These are phyloP conservation scores for Echria macrotheca DNA, from an alignment of 495 filamentous ascomycete species.

Conservation along the genomic window DNA sequence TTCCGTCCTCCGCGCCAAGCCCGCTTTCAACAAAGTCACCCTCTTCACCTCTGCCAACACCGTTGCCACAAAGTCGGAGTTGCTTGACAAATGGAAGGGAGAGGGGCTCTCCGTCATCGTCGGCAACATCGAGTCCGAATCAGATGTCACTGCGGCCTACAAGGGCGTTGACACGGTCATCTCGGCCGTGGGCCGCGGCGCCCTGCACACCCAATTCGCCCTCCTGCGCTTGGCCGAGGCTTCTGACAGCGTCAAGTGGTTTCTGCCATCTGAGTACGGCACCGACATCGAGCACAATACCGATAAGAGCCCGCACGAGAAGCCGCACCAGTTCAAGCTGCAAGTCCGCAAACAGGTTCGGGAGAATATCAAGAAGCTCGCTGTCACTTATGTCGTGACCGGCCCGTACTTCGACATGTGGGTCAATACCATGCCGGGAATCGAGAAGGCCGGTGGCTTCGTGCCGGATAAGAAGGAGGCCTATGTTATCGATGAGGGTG, in stretches of 20 bases:
- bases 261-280: constrained; percentile 69
- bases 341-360: constrained; percentile 55
- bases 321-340: constrained; percentile 66
- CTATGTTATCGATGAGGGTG: constrained; percentile 52
- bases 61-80: constrained; percentile 40
- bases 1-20: constrained; percentile 50
- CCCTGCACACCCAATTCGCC: constrained; percentile 52
- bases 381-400: constrained; percentile 63
- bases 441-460: constrained; percentile 45
- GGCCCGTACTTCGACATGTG: constrained; percentile 67
- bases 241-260: constrained; percentile 53
- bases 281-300: constrained; percentile 64
- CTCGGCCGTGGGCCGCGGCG: constrained; percentile 56
- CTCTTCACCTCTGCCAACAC: constrained; percentile 60
- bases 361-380: constrained; percentile 46
- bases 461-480: constrained; percentile 51
- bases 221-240: constrained; percentile 54
- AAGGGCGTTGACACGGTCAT: constrained; percentile 60
- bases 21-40: constrained; percentile 48
- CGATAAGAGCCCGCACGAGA: constrained; percentile 53
- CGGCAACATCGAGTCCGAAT: constrained; percentile 50
- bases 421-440: constrained; percentile 36
- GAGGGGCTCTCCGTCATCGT: constrained; percentile 53
- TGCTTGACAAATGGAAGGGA: constrained; percentile 42
- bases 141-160: constrained; percentile 51